Conservation (phyloP, 805 yeast species). For the Starmerella kuoi region DNA sequence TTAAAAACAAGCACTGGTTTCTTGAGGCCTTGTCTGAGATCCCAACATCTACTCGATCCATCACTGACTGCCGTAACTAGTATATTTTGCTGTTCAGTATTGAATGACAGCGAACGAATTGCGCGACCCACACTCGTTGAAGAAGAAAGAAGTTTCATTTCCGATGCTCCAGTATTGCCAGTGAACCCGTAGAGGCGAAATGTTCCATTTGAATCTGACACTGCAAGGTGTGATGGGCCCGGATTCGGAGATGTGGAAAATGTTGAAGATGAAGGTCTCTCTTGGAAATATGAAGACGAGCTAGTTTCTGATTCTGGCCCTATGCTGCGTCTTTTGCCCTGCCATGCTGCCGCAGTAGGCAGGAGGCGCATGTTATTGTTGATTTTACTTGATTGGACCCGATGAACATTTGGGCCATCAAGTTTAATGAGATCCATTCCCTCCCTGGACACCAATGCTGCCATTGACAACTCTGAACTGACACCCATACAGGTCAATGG, state of each 20-base stretch:
- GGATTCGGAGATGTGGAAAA: neutral
- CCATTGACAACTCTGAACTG: conserved; percentile 2
- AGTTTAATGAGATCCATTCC: conserved; percentile 16
- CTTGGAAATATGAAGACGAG: neutral
- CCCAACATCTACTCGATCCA: conserved; percentile 77
- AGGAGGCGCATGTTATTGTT: conserved; percentile 2
- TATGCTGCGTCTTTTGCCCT: conserved; percentile 2
- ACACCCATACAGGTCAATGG: conserved; percentile 11
- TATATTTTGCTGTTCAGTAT: conserved; percentile 36
- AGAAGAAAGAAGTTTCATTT: conserved; percentile 2
- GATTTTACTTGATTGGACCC: conserved; percentile 5
- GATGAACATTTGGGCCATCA: conserved; percentile 1
- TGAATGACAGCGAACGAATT: conserved; percentile 51
- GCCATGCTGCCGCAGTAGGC: conserved; percentile 14
- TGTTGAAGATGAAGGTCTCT: neutral
- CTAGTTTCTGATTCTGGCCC: neutral
- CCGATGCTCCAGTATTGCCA: conserved; percentile 26
- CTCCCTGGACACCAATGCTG: conserved; percentile 11
- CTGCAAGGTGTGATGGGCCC: conserved; percentile 19
- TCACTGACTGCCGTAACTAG: conserved; percentile 65
- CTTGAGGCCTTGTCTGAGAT: conserved; percentile 46
- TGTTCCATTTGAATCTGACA: conserved; percentile 28
- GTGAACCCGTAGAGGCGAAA: conserved; percentile 24
- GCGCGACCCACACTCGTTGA: conserved; percentile 30
- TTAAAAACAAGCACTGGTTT: conserved; percentile 40